Conservation (phyloP, 805 yeast species). For the Clavispora carvajalis region DNA sequence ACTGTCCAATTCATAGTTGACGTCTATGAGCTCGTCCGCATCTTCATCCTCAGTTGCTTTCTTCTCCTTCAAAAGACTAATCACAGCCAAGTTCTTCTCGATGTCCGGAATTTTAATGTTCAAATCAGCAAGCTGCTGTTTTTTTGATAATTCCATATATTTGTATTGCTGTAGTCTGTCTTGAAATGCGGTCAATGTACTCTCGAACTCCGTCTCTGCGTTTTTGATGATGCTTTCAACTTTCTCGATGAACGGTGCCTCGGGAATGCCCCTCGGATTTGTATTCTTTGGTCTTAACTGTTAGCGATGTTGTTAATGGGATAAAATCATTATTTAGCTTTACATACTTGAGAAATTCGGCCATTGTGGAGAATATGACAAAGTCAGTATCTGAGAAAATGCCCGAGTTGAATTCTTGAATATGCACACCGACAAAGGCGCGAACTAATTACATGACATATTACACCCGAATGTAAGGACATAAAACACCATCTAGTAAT, state of each 20-base stretch:
- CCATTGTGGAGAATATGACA: constrained; percentile 13
- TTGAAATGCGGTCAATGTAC: constrained; percentile 69
- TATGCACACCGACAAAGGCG: not conserved
- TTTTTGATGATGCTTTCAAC: constrained; percentile 70
- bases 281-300: constrained; percentile 46
- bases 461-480: no score
- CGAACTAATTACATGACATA: no score
- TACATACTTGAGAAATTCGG: constrained; percentile 29
- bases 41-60: constrained; percentile 25
- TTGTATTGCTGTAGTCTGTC: constrained; percentile 86
- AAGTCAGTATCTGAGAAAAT: not conserved
- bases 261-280: constrained; percentile 94
- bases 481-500: constrained; percentile 1
- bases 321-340: no score
- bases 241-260: constrained; percentile 87
- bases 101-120: constrained; percentile 85
- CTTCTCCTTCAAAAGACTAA: constrained; percentile 51
- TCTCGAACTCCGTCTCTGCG: constrained; percentile 60
- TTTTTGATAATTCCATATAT: constrained; percentile 68
- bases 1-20: constrained; percentile 90
- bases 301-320: constrained; percentile 1
- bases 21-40: constrained; percentile 39
- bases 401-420: not conserved
- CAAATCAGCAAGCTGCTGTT: constrained; percentile 46
- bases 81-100: constrained; percentile 73